Percentiles rank a stretch among this genome's conserved stretches.
These are phyloP conservation scores for Globisporangium viniferum DNA, from an alignment of 352 stramenopile genomes.

Conservation along the genomic window DNA sequence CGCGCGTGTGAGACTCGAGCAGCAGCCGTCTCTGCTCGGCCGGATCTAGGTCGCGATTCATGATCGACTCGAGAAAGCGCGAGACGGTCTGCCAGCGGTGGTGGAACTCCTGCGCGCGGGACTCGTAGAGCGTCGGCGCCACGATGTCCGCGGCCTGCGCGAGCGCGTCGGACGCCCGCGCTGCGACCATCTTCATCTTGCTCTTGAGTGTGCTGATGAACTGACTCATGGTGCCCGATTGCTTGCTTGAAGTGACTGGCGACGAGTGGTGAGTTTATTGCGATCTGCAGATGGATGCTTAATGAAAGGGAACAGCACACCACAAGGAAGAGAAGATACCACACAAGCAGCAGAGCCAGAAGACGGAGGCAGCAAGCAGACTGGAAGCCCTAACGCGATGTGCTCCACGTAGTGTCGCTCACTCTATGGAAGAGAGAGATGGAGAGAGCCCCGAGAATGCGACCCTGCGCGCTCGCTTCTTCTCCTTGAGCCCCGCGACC, in stretches of 20 bases:
- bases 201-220: constrained; percentile 72
- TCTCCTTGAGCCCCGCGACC: neutral
- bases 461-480: neutral
- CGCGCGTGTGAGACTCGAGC: constrained; percentile 75
- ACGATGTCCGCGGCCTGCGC: constrained; percentile 79
- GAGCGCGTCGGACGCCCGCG: constrained; percentile 63
- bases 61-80: constrained; percentile 72
- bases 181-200: constrained; percentile 75
- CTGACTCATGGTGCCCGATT: constrained; percentile 13
- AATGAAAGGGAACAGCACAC: no score
- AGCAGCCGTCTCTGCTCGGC: constrained; percentile 71
- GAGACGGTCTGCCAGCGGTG: constrained; percentile 77
- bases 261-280: neutral
- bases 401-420: no score
- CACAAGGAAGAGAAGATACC: no score
- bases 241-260: neutral
- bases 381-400: no score
- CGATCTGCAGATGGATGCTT: neutral
- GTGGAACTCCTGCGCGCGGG: constrained; percentile 81
- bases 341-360: no score
- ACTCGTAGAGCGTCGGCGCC: constrained; percentile 79
- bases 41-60: constrained; percentile 61
- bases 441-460: neutral
- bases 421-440: no score
- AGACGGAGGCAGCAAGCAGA: no score